Base-by-base conservation (phyloP, 2,329 filamentous ascomycete genomes). In the Ploettnerulaceae sp. region DNA sequence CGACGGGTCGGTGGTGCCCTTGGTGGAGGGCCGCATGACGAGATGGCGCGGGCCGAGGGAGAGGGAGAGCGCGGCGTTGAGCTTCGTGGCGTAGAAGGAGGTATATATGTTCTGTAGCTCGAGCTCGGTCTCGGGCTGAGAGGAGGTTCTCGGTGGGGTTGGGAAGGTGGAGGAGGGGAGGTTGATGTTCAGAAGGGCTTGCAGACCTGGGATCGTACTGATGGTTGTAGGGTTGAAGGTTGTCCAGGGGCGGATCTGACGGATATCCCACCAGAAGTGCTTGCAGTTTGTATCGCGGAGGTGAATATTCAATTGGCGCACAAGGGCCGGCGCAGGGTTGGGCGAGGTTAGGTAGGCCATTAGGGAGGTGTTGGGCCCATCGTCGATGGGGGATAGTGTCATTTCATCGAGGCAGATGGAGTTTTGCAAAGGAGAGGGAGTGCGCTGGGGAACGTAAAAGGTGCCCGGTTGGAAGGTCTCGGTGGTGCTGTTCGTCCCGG, bases 241-340 rank as follows among this genome's bases (percentile, higher is more conserved):
- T 41, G 77, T 77, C 91, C 91, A 96, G 52, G 81, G 77, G 53
- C 87, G 81, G 56, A 96, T 74, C 64, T 94, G 91, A 57, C 91
- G 86, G 48, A 95, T 77, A 61, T 97, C 91, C 86, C 89, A 96
- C 91, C 91, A 97, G 67, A 91, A 95, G 70, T 95, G 82, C 65
- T 84, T 88, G 59, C 77, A 84, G 67, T 75, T 77, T 61, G 75
- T 82, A 64, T 81, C 86, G 54, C 73, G 79, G 60, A 74, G 72
- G 54, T 69, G 81, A 63, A 84, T 82, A 49, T 84, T 86, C 56
- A 91, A 79, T 56, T 84, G 86, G 61, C 84, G 84, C 28, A 95
- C 88, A 25, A 95, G 73, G 31, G 84, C 84, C 14, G 90, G 85
- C 17, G 88, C 83, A 15, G 90, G 89, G 62, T 94, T 95, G 50